A percentile compares a stretch with the other conserved stretches of the same genome.
Evolutionary conservation across 208 protist species (phyloP).

Genomic region (Trichomonas tenax): DNA sequence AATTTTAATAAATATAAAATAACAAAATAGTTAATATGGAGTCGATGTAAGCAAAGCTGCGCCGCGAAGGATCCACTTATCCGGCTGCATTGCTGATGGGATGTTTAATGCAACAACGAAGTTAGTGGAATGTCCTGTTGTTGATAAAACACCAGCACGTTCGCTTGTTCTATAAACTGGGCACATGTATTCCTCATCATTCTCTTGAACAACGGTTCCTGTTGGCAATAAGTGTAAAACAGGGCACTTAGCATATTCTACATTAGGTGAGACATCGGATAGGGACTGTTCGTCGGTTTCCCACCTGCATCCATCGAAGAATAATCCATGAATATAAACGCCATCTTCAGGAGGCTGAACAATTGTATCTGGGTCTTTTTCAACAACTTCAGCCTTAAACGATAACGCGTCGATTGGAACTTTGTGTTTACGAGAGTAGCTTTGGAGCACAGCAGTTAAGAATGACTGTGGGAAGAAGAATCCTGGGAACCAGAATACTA

Average conservation of each 20-base stretch:
- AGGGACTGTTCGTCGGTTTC: neutral
- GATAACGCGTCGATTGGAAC: conserved; percentile 82
- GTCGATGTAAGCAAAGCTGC: conserved; percentile 40
- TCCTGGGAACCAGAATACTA: conserved; percentile 73
- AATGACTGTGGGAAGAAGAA: conserved; percentile 96
- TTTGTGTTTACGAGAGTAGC: conserved; percentile 71
- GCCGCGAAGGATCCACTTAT: conserved; percentile 81
- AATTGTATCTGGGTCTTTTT: conserved; percentile 43
- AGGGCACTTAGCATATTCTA: neutral
- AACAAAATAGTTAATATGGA: neutral
- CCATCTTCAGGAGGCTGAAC: conserved; percentile 55
- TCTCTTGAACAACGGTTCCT: neutral
- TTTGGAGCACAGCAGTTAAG: conserved; percentile 81
- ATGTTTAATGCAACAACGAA: conserved; percentile 82
- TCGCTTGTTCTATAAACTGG: neutral
- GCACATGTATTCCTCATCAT: conserved; percentile 22
- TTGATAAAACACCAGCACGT: conserved; percentile 55
- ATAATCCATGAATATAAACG: conserved; percentile 84
- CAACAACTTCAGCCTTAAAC: conserved; percentile 68
- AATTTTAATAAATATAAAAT: neutral
- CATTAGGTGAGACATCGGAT: neutral
- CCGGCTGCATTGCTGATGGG: conserved; percentile 56
- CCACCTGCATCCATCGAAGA: conserved; percentile 79
- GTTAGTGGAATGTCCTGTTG: conserved; percentile 93
- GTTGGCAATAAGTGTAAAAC: neutral